phyloP scores from a whole-genome alignment of 164 flowering plant genomes.

The Tetracentron sinense region DNA sequence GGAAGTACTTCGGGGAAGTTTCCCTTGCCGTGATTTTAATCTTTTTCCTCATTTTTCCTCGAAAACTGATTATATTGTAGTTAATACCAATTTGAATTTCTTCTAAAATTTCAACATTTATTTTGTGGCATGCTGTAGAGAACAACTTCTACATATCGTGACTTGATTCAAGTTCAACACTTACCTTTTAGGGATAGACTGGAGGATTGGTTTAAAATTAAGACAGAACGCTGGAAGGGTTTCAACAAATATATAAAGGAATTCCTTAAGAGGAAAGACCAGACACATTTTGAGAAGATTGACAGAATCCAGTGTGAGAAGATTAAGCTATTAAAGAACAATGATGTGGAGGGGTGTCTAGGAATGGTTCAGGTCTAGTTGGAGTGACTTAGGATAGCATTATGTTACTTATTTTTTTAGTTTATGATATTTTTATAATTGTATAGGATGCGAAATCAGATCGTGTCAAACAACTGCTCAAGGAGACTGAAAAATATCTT shows the following conservation, averaged over 20 bases:
- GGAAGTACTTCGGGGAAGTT: no score
- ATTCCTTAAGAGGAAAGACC: slow-evolving; percentile 93
- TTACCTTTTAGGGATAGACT: slow-evolving; percentile 61
- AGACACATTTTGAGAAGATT: slow-evolving; percentile 88
- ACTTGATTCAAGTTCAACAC: slow-evolving; percentile 10
- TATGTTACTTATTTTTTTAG: background rate
- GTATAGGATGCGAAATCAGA: slow-evolving; percentile 96
- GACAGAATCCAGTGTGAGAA: slow-evolving; percentile 99
- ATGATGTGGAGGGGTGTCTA: slow-evolving; percentile 98
- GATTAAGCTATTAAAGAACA: slow-evolving; percentile 87
- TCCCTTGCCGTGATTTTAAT: background rate
- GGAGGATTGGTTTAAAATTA: slow-evolving; percentile 79
- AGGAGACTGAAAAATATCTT: slow-evolving; percentile 97
- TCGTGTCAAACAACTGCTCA: slow-evolving; percentile 89
- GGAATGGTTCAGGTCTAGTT: slow-evolving; percentile 93
- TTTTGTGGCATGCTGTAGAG: background rate
- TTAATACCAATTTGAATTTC: background rate
- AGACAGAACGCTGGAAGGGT: slow-evolving; percentile 91
- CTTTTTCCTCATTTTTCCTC: background rate
- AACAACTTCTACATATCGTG: slow-evolving; percentile 1
- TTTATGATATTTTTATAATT: background rate
- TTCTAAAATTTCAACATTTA: background rate
- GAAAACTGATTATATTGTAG: background rate
- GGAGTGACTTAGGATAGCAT: slow-evolving; percentile 1
- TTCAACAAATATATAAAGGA: slow-evolving; percentile 86